Conservation (phyloP, 129 eudicot genomes). For the Flaveria brownii region DNA sequence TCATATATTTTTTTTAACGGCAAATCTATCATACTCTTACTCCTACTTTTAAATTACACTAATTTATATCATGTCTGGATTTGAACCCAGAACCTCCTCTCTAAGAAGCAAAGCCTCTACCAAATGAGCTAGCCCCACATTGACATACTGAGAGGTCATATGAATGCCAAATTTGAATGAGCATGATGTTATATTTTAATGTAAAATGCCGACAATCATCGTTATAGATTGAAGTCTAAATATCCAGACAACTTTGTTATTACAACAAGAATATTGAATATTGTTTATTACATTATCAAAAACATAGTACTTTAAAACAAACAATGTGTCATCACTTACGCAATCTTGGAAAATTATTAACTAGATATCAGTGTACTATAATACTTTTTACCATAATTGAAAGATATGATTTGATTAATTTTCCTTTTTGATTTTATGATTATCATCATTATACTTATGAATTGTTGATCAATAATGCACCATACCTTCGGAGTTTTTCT, state of each 20-base stretch:
- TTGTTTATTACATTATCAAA: not conserved
- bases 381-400: no score
- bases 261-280: not conserved
- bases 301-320: not conserved
- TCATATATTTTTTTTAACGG: conserved; percentile 4
- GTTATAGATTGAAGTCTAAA: conserved; percentile 4
- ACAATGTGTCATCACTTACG: conserved; percentile 12
- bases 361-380: not conserved
- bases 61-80: no score
- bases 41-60: no score
- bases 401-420: no score
- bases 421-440: no score
- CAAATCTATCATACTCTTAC: no score
- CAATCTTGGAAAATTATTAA: not conserved
- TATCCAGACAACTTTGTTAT: not conserved
- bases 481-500: no score
- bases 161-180: conserved; percentile 19
- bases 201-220: not conserved
- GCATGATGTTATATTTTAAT: conserved; percentile 15
- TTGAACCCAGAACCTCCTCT: no score
- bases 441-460: no score
- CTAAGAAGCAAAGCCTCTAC: no score
- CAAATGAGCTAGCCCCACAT: no score
- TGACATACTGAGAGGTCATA: conserved; percentile 28
- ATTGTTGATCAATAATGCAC: no score